Conservation (phyloP, 129 eudicot genomes). For the Flaveria sonorensis region DNA sequence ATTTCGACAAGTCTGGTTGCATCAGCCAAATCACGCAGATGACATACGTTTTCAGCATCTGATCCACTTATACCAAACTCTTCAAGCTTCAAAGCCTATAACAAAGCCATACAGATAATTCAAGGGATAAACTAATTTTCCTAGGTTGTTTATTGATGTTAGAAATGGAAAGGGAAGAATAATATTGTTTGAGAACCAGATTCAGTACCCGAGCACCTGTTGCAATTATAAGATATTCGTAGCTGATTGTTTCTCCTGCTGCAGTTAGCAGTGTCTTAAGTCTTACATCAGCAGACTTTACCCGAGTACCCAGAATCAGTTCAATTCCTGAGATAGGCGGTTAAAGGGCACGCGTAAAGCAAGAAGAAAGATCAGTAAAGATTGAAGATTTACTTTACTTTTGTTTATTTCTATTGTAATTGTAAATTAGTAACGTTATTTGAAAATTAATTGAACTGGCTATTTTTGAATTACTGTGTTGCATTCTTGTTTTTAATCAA, state of each 20-base stretch:
- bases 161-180: neutral
- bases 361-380: no score
- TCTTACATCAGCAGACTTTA: constrained; percentile 88
- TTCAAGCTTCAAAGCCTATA: constrained; percentile 95
- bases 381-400: no score
- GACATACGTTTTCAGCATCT: constrained; percentile 92
- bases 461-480: no score
- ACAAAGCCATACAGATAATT: constrained; percentile 23
- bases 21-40: constrained; percentile 88
- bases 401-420: no score
- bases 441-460: no score
- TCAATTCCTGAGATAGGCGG: constrained; percentile 64
- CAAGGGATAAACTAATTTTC: neutral
- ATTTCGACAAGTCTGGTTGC: constrained; percentile 75
- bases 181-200: constrained; percentile 27
- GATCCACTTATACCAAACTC: constrained; percentile 88
- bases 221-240: constrained; percentile 85
- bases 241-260: constrained; percentile 95
- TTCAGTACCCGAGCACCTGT: constrained; percentile 99
- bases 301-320: constrained; percentile 81
- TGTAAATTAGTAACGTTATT: no score
- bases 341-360: no score
- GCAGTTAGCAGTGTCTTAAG: constrained; percentile 82
- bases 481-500: no score
- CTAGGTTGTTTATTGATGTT: neutral